Evolutionary conservation across 2,329 filamentous ascomycete species (phyloP), one percentile per base, ranked within the genome.

Genomic region (Ophidiomyces ophidiicola): DNA sequence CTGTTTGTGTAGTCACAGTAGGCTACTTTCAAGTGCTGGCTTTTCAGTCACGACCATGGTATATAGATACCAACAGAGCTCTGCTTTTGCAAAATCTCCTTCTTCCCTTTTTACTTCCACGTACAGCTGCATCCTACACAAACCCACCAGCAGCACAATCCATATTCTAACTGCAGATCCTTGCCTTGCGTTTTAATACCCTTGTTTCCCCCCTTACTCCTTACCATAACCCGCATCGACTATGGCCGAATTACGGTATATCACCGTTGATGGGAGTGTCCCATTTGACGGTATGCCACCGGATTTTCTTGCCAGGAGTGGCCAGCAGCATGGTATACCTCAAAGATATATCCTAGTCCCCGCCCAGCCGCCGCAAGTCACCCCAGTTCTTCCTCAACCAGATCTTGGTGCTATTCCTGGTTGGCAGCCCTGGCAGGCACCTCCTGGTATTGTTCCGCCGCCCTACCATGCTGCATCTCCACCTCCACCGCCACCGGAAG

Each of bases 261-360:
- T 55, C 12, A 59, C 54, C 8, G 43, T 48, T 15, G 52, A 54
- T 39, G 56, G 54, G 3, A 43, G 49, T 8, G 50, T 53, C 36
- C 57, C 57, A 11, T 53, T 53, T 40, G 49, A 51, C 28, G 55
- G 53, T 3, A 45, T 52, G 12, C 53, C 56, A 37, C 57, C 57
- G 6, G 32, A 45, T 25, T 28, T 41, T n/a, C n/a, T 31, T 18
- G 25, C 39, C 7, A 31, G 29, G 10, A 28, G 14, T 4, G 30
- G 37, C 10, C 30, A 39, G n/a, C 36, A 39, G 26, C 29, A 36
- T n/a, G 38, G 38, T 32, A 4, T 35, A 17, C 32, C 38, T 7
- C 31, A 26, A 26, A 7, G 24, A n/a, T n/a, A 10, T 39, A 11
- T 10, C 20, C 5, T 32, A 7, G 7, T n/a, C 32, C 6, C 37